phyloP scores from a whole-genome alignment of 2,329 filamentous ascomycete genomes.

The Sporothrix pallida region DNA sequence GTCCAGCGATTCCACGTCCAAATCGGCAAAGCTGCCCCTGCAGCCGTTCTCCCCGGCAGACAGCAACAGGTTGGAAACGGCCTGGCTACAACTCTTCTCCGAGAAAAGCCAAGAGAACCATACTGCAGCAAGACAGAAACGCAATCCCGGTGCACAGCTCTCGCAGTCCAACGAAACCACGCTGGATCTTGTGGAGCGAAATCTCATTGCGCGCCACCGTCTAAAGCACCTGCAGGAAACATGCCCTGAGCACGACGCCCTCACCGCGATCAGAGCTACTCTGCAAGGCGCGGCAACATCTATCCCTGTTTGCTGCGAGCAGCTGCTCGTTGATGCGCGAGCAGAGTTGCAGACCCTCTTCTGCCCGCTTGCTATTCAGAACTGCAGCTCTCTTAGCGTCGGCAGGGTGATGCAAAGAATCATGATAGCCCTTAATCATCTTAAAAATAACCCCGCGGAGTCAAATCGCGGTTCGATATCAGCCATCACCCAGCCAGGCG shows the following conservation, averaged over 20 bases:
- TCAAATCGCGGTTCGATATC: too few species aligned
- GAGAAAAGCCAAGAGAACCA: constrained; percentile 57
- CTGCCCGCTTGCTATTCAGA: constrained; percentile 55
- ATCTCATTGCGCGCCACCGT: constrained; percentile 54
- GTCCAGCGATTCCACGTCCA: constrained; percentile 39
- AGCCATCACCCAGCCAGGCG: not conserved
- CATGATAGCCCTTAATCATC: constrained; percentile 44
- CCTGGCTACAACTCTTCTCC: constrained; percentile 70
- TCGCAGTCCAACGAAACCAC: constrained; percentile 48
- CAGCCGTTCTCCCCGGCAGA: constrained; percentile 81
- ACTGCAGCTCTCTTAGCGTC: constrained; percentile 49
- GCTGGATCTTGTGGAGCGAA: constrained; percentile 49
- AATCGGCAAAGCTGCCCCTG: constrained; percentile 62
- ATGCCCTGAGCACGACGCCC: constrained; percentile 44
- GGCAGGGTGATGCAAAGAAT: constrained; percentile 56
- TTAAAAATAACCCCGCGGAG: not conserved
- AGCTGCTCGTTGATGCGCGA: constrained; percentile 54
- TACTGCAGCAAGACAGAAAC: constrained; percentile 45
- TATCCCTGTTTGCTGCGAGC: constrained; percentile 55
- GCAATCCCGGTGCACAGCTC: constrained; percentile 45
- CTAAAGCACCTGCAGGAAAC: constrained; percentile 52
- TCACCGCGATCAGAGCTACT: constrained; percentile 33
- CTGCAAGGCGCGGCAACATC: constrained; percentile 35
- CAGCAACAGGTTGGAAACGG: constrained; percentile 77
- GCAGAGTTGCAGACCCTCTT: constrained; percentile 57